phyloP scores from a whole-genome alignment of 2,329 filamentous ascomycete genomes.

The Onygena corvina region DNA sequence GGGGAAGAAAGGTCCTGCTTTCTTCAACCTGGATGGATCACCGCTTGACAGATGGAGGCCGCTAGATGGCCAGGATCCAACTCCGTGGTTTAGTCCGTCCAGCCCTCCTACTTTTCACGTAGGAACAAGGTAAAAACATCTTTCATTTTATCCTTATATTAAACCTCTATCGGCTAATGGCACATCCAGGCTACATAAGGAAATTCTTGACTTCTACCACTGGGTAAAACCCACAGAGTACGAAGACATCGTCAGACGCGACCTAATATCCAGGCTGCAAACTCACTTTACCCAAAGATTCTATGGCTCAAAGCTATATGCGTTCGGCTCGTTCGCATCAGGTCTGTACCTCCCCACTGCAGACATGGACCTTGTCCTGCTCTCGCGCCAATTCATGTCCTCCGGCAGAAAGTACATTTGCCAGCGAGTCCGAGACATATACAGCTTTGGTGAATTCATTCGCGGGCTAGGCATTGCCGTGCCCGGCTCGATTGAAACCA shows the following conservation, averaged over 20 bases:
- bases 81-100: conserved; percentile 49
- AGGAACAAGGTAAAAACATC: conserved; percentile 23
- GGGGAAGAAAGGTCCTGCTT: conserved; percentile 42
- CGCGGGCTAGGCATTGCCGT: conserved; percentile 45
- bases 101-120: conserved; percentile 23
- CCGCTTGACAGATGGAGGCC: conserved; percentile 45
- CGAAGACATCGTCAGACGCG: conserved; percentile 61
- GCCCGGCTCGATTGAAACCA: conserved; percentile 50
- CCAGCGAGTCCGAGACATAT: conserved; percentile 45
- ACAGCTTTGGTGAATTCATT: conserved; percentile 51
- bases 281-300: conserved; percentile 47
- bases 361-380: conserved; percentile 87
- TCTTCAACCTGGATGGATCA: conserved; percentile 37
- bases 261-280: conserved; percentile 59
- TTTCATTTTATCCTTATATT: neutral
- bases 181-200: conserved; percentile 63
- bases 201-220: conserved; percentile 79
- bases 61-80: conserved; percentile 30
- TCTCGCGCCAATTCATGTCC: conserved; percentile 50
- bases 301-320: conserved; percentile 50
- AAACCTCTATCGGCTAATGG: neutral
- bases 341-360: conserved; percentile 65
- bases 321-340: conserved; percentile 91
- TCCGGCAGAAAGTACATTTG: conserved; percentile 40
- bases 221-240: conserved; percentile 66